Base-by-base conservation (phyloP, 805 yeast species). In the Wickerhamiella musiphila region DNA sequence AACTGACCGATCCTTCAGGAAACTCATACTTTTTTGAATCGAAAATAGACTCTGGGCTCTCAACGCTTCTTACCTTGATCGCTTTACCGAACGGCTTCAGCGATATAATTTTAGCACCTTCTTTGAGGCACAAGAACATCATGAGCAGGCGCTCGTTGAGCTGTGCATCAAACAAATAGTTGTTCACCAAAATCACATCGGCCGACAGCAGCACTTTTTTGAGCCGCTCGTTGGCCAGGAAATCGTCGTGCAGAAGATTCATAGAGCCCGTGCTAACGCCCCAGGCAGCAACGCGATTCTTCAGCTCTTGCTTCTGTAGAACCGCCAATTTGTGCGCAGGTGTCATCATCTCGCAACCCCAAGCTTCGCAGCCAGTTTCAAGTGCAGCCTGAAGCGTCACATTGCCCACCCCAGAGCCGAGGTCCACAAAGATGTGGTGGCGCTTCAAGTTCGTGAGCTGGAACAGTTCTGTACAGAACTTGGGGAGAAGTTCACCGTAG, bases 401-500 rank as follows among this genome's bases (percentile, higher is more conserved):
- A 48, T 84, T 84, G 0, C 94, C 95, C 11, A 84, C 94, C 11
- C 95, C 95, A 0, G 93, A 81, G 0, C 95, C 95, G 16, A 84
- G 59, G 53, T 84, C 95, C 39, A 84, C 70, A 46, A 82, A 83
- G n/a, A 60, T 66, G 27, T 68, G 65, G 1, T 52, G 54, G 1
- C 68, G 60, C 23, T 57, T 52, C 31, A 83, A 54, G 1, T 62
- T 64, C 31, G 82, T 74, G 43, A 70, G 61, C 5, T 57, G 49
- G 46, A 74, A 77, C 3, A 78, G 75, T 42, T 63, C 69, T 25
- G 82, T 65, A 26, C 78, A 60, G 43, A 84, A 79, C 4, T 63
- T 58, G 1, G 95, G 95, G 49, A 84, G 60, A 36, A 84, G 57
- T 53, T 84, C 95, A 7, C 95, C 95, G 51, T 84, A 84, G 1